A percentile compares a stretch with the other conserved stretches of the same genome.
Evolutionary conservation across 2,329 filamentous ascomycete genomes (phyloP).

Genomic region (Neoarthrinium moseri): DNA sequence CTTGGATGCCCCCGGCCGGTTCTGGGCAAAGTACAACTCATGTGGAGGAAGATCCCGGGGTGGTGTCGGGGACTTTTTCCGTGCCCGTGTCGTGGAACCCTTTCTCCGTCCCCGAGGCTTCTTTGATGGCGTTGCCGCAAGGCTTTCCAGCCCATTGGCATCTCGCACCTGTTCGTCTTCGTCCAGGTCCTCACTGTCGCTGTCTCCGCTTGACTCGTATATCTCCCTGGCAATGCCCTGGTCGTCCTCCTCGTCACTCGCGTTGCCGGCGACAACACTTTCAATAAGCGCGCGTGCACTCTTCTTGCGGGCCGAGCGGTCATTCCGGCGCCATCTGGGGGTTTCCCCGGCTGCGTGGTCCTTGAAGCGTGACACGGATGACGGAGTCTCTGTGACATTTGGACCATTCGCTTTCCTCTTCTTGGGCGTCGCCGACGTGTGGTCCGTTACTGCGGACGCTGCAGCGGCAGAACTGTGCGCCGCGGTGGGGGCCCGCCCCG

Average conservation of each 20-base stretch:
- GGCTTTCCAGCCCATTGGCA: constrained; percentile 1
- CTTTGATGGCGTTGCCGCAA: constrained; percentile 41
- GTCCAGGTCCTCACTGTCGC: constrained; percentile 25
- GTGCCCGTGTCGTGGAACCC: constrained; percentile 22
- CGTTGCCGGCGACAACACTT: constrained; percentile 61
- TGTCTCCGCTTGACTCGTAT: constrained; percentile 39
- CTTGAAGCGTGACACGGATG: constrained; percentile 15
- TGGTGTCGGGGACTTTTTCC: constrained; percentile 72
- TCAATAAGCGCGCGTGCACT: constrained; percentile 37
- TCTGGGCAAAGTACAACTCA: constrained; percentile 92
- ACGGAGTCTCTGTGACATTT: constrained; percentile 19
- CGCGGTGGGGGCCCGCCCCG: neutral
- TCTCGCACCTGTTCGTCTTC: constrained; percentile 17
- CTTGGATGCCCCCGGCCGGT: constrained; percentile 75
- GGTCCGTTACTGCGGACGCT: neutral
- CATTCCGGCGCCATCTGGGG: constrained; percentile 66
- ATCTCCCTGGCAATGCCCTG: constrained; percentile 54
- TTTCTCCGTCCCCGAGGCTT: constrained; percentile 51
- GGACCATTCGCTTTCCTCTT: constrained; percentile 1
- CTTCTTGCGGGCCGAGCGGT: constrained; percentile 63
- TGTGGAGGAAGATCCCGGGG: constrained; percentile 81
- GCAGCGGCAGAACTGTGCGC: neutral
- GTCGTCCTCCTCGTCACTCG: constrained; percentile 78
- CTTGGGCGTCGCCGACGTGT: neutral
- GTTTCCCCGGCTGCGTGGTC: constrained; percentile 41